Evolutionary conservation across 169 alveolate genomes (phyloP).

Genomic region (Cryptosporidium ubiquitum): DNA sequence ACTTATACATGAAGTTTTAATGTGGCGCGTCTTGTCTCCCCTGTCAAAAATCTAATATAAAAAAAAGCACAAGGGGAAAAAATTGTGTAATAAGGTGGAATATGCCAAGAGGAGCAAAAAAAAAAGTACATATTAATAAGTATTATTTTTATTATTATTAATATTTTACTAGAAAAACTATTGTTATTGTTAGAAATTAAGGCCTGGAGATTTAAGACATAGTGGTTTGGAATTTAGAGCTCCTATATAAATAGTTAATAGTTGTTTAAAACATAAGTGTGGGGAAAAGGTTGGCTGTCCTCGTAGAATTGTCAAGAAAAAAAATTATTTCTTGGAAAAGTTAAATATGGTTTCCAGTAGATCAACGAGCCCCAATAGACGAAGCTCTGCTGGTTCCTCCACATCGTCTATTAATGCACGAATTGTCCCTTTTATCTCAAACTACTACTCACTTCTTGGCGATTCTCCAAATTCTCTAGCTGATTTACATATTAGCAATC

Average conservation of each 20-base stretch:
- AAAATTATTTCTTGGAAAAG: neutral
- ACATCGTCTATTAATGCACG: conserved; percentile 33
- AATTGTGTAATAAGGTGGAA: neutral
- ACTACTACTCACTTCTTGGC: conserved; percentile 58
- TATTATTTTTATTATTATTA: too few species aligned
- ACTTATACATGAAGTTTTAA: neutral
- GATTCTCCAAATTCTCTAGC: conserved; percentile 52
- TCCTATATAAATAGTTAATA: neutral
- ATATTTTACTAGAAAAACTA: neutral
- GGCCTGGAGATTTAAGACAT: neutral
- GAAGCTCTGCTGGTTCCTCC: conserved; percentile 8
- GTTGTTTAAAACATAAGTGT: neutral
- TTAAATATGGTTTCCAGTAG: conserved; percentile 33
- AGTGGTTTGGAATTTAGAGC: neutral
- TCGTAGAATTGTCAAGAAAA: neutral
- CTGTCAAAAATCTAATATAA: neutral
- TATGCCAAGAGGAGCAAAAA: neutral
- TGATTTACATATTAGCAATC: conserved; percentile 20
- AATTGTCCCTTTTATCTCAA: conserved; percentile 53
- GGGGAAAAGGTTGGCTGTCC: neutral
- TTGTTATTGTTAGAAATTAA: neutral
- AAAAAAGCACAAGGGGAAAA: too few species aligned
- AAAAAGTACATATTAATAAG: too few species aligned
- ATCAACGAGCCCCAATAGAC: conserved; percentile 27
- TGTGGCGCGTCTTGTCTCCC: neutral